These are phyloP conservation scores for Eremochloa ophiuroides DNA, from an alignment of 176 grass and related monocot species.

Conservation along the genomic window DNA sequence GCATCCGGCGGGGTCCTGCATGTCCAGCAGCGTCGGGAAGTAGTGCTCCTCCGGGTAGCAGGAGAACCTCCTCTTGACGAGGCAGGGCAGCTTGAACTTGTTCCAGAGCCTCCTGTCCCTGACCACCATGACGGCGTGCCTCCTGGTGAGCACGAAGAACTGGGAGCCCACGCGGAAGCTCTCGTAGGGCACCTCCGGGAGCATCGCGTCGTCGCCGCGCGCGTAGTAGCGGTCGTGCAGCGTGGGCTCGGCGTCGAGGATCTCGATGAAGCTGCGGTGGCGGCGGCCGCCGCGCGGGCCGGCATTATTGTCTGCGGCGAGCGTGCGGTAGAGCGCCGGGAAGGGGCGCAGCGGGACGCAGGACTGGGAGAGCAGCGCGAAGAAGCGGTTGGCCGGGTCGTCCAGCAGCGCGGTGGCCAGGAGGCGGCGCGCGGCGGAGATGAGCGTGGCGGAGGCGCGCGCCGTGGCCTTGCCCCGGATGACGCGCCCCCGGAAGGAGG, in stretches of 20 bases:
- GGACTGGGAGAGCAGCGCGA: constrained; percentile 77
- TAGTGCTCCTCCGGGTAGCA: constrained; percentile 99
- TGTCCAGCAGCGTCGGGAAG: constrained; percentile 89
- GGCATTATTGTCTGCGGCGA: constrained; percentile 24
- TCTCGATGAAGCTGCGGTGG: constrained; percentile 91
- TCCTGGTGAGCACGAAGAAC: constrained; percentile 76
- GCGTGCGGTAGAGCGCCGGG: constrained; percentile 46
- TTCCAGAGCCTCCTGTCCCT: constrained; percentile 85
- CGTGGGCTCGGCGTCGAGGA: constrained; percentile 62
- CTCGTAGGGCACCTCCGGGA: constrained; percentile 83
- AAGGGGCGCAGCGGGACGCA: constrained; percentile 78
- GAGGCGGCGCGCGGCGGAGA: constrained; percentile 76
- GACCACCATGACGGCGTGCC: constrained; percentile 79
- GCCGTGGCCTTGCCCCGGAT: constrained; percentile 62
- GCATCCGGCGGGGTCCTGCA: constrained; percentile 78
- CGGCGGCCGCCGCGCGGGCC: constrained; percentile 10
- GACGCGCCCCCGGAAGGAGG: constrained; percentile 52
- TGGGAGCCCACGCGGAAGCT: constrained; percentile 80
- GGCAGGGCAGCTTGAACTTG: constrained; percentile 85
- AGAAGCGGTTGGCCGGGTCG: constrained; percentile 75
- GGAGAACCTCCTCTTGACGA: constrained; percentile 44
- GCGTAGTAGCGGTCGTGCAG: constrained; percentile 75
- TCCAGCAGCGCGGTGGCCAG: constrained; percentile 80
- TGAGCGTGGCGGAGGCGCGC: constrained; percentile 84
- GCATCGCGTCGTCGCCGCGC: constrained; percentile 72